Base-by-base conservation (phyloP, 179 eudicot species). In the Silene coronaria region DNA sequence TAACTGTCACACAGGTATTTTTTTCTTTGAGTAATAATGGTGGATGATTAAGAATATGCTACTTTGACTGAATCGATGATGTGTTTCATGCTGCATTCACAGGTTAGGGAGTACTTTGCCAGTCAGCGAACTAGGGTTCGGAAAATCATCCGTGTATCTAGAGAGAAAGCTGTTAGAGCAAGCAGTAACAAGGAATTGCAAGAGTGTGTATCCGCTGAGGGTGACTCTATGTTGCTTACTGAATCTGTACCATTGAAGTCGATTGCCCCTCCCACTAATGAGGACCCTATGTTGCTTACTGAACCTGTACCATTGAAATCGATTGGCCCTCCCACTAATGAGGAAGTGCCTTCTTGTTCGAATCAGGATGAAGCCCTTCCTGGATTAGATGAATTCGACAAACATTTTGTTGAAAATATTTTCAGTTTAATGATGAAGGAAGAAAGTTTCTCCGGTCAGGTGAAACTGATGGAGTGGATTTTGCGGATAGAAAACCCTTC, bases 391-490 rank as follows among this genome's bases (percentile, higher is more conserved):
- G 97, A 90, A 65, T 78, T 86, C 9, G 97, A 91, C 59, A 87
- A 74, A 79, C 66, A 87, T 62, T 92, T 92, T 78, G 81, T 87
- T 76, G 87, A 87, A 16, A 88, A 86, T 76, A 89, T 95, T 71
- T 91, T 92, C 77, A 75, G 66, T 68, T 81, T 81, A 69, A 91
- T 95, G 97, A 80, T 91, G 75, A 89, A 88, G 78, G 99, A 92
- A 83, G 97, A 91, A 75, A 81, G 89, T 55, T 93, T 91, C 80
- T 81, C 90, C 61, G 97, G 99, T 22, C 97, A 91, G 84, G 90
- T 91, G 78, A 91, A 91, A 78, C 77, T 95, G 84, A 85, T 95
- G 97, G 91, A 92, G 68, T 88, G 96, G 97, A 88, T 95, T 77
- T 76, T 95, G 83, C 92, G 84, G 59, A 82, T 91, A 70, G 85